phyloP scores from a whole-genome alignment of 208 protist species.

The Leishmania amazonensis region DNA sequence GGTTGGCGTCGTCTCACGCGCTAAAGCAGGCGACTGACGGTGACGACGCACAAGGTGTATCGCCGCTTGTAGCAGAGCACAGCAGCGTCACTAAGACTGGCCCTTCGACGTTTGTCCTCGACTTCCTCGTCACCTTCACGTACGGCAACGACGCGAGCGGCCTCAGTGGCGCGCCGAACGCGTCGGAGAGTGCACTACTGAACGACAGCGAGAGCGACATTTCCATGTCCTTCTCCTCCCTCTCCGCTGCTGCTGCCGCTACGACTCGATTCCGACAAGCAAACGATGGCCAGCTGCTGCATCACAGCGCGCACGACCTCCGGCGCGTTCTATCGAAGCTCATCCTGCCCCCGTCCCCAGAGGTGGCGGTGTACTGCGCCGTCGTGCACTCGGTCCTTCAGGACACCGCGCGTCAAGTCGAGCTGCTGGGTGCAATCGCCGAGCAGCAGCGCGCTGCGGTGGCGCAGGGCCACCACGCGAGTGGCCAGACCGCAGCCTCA shows the following conservation, averaged over 20 bases:
- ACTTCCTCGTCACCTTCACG: constrained; percentile 28
- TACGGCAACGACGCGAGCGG: constrained; percentile 21
- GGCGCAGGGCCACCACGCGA: not conserved
- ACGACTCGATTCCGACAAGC: constrained; percentile 10
- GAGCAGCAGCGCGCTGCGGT: constrained; percentile 25
- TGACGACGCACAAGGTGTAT: not conserved
- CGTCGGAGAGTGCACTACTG: constrained; percentile 1
- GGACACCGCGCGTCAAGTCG: constrained; percentile 52
- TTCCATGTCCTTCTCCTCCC: not conserved
- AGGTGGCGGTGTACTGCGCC: constrained; percentile 48
- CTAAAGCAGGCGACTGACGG: constrained; percentile 10
- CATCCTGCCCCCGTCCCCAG: constrained; percentile 65
- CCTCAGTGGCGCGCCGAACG: not conserved
- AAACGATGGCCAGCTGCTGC: constrained; percentile 27
- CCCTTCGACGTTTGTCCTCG: constrained; percentile 12
- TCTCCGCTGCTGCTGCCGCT: constrained; percentile 5
- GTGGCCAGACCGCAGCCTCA: not conserved
- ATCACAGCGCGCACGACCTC: constrained; percentile 45
- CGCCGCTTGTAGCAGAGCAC: not conserved
- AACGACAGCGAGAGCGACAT: not conserved
- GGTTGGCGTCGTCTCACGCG: constrained; percentile 47
- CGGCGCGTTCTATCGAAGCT: constrained; percentile 43
- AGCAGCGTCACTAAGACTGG: not conserved
- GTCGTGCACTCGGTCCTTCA: constrained; percentile 43
- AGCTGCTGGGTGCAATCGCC: constrained; percentile 47